Conservation (phyloP, 306 rosid species). For the Elaeagnus macrophylla region DNA sequence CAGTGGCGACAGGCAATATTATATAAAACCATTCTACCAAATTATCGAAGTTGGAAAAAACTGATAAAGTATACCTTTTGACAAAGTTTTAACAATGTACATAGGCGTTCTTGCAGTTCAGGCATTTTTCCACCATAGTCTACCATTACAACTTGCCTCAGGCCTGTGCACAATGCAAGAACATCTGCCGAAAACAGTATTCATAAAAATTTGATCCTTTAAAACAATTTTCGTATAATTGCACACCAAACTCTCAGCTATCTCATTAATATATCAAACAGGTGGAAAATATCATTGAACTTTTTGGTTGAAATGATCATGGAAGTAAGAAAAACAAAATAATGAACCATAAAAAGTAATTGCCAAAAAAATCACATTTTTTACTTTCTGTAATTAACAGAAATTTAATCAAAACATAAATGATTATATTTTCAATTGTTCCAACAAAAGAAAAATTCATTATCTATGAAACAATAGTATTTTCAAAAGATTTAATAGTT, state of each 20-base stretch:
- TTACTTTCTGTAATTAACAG: too few species aligned
- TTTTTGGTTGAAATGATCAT: too few species aligned
- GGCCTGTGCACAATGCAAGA: conserved; percentile 58
- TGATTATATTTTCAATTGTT: too few species aligned
- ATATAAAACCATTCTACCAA: background rate
- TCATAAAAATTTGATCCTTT: conserved; percentile 5
- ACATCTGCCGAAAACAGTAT: conserved; percentile 39
- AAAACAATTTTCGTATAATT: background rate
- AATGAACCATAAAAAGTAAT: too few species aligned
- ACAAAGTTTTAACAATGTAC: conserved; percentile 37
- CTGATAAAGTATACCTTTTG: conserved; percentile 29
- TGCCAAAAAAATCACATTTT: too few species aligned
- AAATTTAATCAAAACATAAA: too few species aligned
- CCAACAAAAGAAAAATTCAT: too few species aligned
- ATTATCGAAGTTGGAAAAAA: background rate
- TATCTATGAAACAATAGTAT: too few species aligned
- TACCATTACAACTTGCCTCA: conserved; percentile 74
- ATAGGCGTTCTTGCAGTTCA: conserved; percentile 55
- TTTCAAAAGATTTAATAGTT: too few species aligned
- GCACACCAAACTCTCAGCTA: too few species aligned
- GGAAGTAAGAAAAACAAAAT: too few species aligned
- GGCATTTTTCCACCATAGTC: conserved; percentile 92
- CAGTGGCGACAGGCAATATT: background rate
- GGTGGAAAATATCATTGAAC: background rate
- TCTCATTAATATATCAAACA: background rate